Base-by-base conservation (phyloP, 805 yeast genomes). In the Grigorovia humatica region DNA sequence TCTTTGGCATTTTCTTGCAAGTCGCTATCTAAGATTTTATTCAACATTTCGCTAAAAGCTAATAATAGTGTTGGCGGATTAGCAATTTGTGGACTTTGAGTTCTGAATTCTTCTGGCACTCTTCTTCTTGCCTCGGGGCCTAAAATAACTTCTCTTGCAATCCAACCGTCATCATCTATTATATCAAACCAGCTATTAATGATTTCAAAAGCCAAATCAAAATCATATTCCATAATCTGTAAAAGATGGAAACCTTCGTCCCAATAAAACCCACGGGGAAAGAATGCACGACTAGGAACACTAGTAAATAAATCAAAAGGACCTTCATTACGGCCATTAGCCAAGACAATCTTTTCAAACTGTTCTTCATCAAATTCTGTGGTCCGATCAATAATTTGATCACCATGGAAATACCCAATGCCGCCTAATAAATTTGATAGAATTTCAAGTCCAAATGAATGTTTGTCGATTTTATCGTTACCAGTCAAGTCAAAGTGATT, bases 201-300 rank as follows among this genome's bases (percentile, higher is more conserved):
- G 17, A 93, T 82, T 57, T 88, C 93, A 54, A 89, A 72, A 0
- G 81, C 87, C 45, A 90, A 71, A 61, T 88, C 96, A 15, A 86
- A 75, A 67, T 93, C 98, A 64, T 84, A 90, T 47, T 84, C 83
- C 58, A 86, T 67, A 42, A 93, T 71, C 8, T 95, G 95, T 43
- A 90, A 72, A 54, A 91, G 72, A 66, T 91, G 96, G 68, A 93
- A 93, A 0, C 99, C 99, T 69, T 93, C 99, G 68, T 93, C 99
- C 99, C 99, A 93, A 63, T 87, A 88, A 63, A 93, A 93, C 0
- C 99, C 99, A 56, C 99, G 77, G 3, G 99, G 98, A 68, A 93
- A 93, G 62, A 87, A 88, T 0, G 96, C 88, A 49, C 99, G 76
- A 48, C 96, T 87, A 2, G 99, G 99, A 38, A 88, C 93, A 20